Evolutionary conservation across 108 stramenopile genomes (phyloP).

Genomic region (Cafeteria roenbergensis): DNA sequence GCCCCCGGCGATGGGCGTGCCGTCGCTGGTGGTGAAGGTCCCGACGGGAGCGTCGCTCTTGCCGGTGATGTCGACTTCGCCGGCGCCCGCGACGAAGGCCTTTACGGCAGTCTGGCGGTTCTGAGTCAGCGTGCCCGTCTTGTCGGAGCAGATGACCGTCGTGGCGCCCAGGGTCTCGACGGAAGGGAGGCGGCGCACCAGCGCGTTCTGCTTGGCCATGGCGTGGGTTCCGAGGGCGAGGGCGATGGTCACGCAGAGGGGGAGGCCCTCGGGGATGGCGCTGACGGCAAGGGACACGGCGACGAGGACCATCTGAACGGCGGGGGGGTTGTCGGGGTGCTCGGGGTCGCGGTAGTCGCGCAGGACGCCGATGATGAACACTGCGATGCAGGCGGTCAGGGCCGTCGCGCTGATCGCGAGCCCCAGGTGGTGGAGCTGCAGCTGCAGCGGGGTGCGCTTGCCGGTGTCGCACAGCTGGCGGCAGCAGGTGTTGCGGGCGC

Average conservation of each 20-base stretch:
- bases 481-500: conserved; percentile 77
- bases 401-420: conserved; percentile 78
- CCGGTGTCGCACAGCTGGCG: conserved; percentile 60
- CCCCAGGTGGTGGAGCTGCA: conserved; percentile 74
- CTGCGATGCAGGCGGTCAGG: conserved; percentile 66
- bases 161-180: conserved; percentile 94
- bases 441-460: conserved; percentile 72
- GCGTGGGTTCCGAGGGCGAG: conserved; percentile 76
- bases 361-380: conserved; percentile 69
- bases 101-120: conserved; percentile 91
- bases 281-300: conserved; percentile 93
- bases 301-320: conserved; percentile 87
- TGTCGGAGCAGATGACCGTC: conserved; percentile 84
- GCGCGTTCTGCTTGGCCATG: conserved; percentile 75
- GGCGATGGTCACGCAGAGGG: conserved; percentile 87
- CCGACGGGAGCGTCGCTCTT: background rate
- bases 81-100: conserved; percentile 32
- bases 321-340: conserved; percentile 48
- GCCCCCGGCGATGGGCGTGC: background rate
- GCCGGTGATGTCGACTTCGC: background rate
- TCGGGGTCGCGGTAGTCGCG: conserved; percentile 56
- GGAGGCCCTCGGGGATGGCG: conserved; percentile 94
- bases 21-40: conserved; percentile 9
- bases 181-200: conserved; percentile 68
- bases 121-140: conserved; percentile 93